These are phyloP conservation scores for Podila minutissima DNA, from an alignment of 192 early-diverging fungal genomes.

Conservation along the genomic window DNA sequence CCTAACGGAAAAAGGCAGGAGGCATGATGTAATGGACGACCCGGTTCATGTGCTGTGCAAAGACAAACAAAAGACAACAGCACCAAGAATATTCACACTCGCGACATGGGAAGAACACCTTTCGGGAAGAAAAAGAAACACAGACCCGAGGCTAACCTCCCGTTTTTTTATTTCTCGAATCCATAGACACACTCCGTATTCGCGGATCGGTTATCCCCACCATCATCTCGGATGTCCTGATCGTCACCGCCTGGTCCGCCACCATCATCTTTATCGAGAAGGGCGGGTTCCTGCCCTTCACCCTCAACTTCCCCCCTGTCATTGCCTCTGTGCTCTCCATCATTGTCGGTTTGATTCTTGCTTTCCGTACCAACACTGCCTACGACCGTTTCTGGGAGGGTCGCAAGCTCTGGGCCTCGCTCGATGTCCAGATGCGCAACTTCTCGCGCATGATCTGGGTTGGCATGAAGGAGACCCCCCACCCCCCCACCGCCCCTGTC, in stretches of 20 bases:
- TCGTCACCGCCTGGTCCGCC: slow-evolving; percentile 24
- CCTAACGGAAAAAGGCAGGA: no score
- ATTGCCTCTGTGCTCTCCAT: slow-evolving; percentile 54
- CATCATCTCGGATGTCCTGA: slow-evolving; percentile 23
- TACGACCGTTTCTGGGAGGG: slow-evolving; percentile 88
- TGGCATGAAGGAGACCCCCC: slow-evolving; percentile 47
- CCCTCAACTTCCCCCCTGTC: slow-evolving; percentile 25
- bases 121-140: no score
- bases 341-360: slow-evolving; percentile 75
- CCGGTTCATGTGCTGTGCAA: no score
- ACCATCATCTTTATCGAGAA: slow-evolving; percentile 12
- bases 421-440: slow-evolving; percentile 74
- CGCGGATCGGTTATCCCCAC: slow-evolving; percentile 49
- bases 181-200: slow-evolving; percentile 35
- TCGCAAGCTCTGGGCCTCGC: slow-evolving; percentile 79
- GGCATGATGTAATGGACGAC: no score
- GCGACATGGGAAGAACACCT: no score
- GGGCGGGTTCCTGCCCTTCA: neutral
- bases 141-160: neutral
- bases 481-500: neutral
- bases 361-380: slow-evolving; percentile 86
- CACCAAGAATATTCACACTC: no score
- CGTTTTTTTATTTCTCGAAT: no score
- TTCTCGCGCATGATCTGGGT: slow-evolving; percentile 74
- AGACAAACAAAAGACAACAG: no score